These are phyloP conservation scores for Astrothelium macrocarpum DNA, from an alignment of 495 filamentous ascomycete species.

Conservation along the genomic window DNA sequence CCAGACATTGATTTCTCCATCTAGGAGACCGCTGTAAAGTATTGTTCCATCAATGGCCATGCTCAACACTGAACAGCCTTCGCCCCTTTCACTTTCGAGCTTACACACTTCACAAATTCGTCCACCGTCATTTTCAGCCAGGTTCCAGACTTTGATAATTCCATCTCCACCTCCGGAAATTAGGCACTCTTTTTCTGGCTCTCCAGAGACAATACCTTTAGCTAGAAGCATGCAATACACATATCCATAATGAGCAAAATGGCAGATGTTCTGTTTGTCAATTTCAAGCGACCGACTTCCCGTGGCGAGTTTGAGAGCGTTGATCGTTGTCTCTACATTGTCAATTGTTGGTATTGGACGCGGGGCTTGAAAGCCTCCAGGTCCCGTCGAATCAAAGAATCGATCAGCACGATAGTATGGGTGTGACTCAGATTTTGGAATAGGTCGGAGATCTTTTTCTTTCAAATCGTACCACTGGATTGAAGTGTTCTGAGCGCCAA, in stretches of 20 bases:
- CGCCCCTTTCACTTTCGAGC: constrained; percentile 57
- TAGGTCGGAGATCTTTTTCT: constrained; percentile 43
- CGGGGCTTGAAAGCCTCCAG: constrained; percentile 65
- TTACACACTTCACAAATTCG: constrained; percentile 49
- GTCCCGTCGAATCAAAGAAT: constrained; percentile 88
- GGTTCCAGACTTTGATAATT: constrained; percentile 79
- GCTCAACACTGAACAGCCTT: constrained; percentile 69
- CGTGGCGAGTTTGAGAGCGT: constrained; percentile 22
- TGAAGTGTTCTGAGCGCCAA: constrained; percentile 88
- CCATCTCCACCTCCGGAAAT: constrained; percentile 92
- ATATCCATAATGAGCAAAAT: constrained; percentile 92
- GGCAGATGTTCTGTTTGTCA: constrained; percentile 65
- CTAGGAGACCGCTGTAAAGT: constrained; percentile 76
- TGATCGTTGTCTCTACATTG: constrained; percentile 24
- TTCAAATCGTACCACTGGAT: constrained; percentile 69
- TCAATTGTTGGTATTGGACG: constrained; percentile 26
- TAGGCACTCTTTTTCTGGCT: constrained; percentile 64
- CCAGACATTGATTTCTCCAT: constrained; percentile 95
- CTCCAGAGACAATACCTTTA: constrained; percentile 38
- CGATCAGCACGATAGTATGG: constrained; percentile 74
- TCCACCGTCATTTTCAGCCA: constrained; percentile 44
- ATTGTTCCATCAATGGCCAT: constrained; percentile 78
- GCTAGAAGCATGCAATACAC: constrained; percentile 89
- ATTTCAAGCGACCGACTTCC: constrained; percentile 69
- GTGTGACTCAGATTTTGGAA: constrained; percentile 56